phyloP scores from a whole-genome alignment of 2,329 filamentous ascomycete genomes.

The Pseudopyrenochaeta lycopersici region DNA sequence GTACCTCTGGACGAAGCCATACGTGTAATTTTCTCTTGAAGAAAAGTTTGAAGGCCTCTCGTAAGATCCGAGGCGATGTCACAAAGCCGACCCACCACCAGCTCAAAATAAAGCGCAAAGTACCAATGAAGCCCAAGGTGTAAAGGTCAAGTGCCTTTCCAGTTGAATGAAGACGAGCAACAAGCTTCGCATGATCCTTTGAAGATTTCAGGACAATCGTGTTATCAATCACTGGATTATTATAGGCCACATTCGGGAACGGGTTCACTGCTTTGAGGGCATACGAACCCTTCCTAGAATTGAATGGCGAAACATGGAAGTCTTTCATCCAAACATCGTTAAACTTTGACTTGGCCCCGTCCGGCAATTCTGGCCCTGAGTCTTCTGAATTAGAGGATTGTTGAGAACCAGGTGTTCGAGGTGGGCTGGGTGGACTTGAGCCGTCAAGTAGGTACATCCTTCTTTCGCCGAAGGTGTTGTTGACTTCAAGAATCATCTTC shows the following conservation, averaged over 20 bases:
- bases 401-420: conserved; percentile 21
- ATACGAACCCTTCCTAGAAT: conserved; percentile 61
- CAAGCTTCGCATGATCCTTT: conserved; percentile 67
- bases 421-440: conserved; percentile 39
- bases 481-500: conserved; percentile 76
- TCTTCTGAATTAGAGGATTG: conserved; percentile 4
- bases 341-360: conserved; percentile 48
- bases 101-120: conserved; percentile 57
- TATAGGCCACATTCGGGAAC: conserved; percentile 42
- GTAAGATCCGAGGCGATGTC: conserved; percentile 72
- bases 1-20: conserved; percentile 72
- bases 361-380: conserved; percentile 1
- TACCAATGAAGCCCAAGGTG: conserved; percentile 55
- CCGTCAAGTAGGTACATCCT: conserved; percentile 69
- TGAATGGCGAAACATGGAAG: conserved; percentile 81
- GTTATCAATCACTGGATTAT: conserved; percentile 60
- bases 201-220: conserved; percentile 70
- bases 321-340: conserved; percentile 71
- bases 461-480: conserved; percentile 79
- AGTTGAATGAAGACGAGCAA: conserved; percentile 67
- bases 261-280: conserved; percentile 58
- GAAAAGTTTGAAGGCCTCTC: conserved; percentile 67
- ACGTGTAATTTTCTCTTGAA: conserved; percentile 67
- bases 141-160: conserved; percentile 61
- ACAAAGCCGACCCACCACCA: conserved; percentile 76